Conservation (phyloP, 768 basidiomycete species). For the Paxillus rubicundulus region DNA sequence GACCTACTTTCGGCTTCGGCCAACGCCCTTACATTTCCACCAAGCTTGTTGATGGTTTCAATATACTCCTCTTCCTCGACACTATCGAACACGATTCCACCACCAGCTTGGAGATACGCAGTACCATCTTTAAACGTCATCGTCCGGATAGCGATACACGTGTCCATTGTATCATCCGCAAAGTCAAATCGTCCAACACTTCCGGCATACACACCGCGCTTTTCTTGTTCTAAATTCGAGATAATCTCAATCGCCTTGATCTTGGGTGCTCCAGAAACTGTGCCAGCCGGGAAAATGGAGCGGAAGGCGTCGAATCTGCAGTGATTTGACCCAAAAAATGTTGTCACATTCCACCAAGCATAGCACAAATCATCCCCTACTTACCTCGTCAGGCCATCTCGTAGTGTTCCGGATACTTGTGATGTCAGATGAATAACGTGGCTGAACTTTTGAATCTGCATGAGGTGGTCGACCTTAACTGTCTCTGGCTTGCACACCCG, state of each 20-base stretch:
- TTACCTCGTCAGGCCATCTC: constrained; percentile 82
- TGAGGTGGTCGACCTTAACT: constrained; percentile 93
- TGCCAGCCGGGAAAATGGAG: constrained; percentile 98
- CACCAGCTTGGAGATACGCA: constrained; percentile 93
- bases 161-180: constrained; percentile 92
- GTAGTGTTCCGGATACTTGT: constrained; percentile 84
- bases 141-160: constrained; percentile 97
- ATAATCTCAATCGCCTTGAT: constrained; percentile 97
- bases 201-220: constrained; percentile 92
- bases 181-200: constrained; percentile 99
- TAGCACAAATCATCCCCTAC: constrained; percentile 3
- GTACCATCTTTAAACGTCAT: constrained; percentile 95
- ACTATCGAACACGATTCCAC: constrained; percentile 96
- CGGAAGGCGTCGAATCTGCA: constrained; percentile 95
- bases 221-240: constrained; percentile 80
- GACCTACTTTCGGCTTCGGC: constrained; percentile 84
- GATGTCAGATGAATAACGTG: constrained; percentile 98
- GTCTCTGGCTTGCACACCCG: constrained; percentile 93
- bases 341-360: not conserved
- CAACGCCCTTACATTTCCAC: constrained; percentile 81
- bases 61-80: constrained; percentile 96
- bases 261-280: constrained; percentile 98
- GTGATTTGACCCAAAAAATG: constrained; percentile 2
- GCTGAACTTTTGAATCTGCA: constrained; percentile 92
- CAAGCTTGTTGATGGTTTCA: constrained; percentile 94